phyloP scores from a whole-genome alignment of 768 basidiomycete genomes.

The Psilocybe azurescens region DNA sequence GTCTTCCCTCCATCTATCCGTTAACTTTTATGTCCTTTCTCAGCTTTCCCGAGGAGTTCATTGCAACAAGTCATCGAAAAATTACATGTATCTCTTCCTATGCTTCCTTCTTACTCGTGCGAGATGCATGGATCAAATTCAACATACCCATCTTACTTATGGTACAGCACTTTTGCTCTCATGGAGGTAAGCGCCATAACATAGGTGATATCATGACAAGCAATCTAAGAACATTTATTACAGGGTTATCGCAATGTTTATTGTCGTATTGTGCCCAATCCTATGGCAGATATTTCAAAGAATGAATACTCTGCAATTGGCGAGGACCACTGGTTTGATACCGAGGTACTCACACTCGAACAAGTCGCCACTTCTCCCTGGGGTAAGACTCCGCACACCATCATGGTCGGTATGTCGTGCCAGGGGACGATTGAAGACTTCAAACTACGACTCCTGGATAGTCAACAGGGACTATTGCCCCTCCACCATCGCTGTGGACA shows the following conservation, averaged over 20 bases:
- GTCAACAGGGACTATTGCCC: neutral
- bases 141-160: constrained; percentile 8
- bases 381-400: constrained; percentile 4
- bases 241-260: no score
- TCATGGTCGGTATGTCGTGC: constrained; percentile 13
- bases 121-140: constrained; percentile 5
- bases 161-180: constrained; percentile 13
- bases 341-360: neutral
- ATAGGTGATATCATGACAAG: no score
- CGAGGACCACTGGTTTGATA: no score
- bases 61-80: neutral
- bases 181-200: constrained; percentile 4
- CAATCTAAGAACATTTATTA: no score
- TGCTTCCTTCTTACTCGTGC: neutral
- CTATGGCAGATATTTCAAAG: no score
- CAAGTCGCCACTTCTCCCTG: constrained; percentile 4
- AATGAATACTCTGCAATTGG: no score
- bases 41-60: neutral
- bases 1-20: no score
- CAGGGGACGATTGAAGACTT: constrained; percentile 13
- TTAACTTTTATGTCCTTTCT: neutral
- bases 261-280: no score
- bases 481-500: neutral
- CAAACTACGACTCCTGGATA: neutral
- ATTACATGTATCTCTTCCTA: no score